Percentiles rank a stretch among this genome's conserved stretches.
These are phyloP conservation scores for Cadophora gregata DNA, from an alignment of 2,329 filamentous ascomycete species.

Conservation along the genomic window DNA sequence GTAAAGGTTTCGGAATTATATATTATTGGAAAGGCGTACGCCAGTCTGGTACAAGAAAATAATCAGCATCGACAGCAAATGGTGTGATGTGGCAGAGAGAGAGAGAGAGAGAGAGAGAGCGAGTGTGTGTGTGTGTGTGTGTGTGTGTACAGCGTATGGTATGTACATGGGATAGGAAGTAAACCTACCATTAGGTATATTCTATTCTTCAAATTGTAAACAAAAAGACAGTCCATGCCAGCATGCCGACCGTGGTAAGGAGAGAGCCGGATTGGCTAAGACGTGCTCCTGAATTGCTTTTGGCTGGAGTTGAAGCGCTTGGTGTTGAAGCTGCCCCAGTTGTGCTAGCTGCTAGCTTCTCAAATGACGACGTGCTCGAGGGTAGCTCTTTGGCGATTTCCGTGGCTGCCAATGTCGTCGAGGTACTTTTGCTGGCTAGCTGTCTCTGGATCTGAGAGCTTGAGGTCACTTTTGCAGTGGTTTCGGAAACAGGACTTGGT, in stretches of 20 bases:
- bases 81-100: not conserved
- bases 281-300: not conserved
- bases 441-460: slow-evolving; percentile 1
- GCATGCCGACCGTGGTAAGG: not conserved
- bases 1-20: slow-evolving; percentile 5
- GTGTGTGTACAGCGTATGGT: not conserved
- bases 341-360: not conserved
- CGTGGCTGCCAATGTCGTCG: not conserved
- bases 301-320: not conserved
- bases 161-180: not conserved
- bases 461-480: not conserved
- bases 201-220: slow-evolving; percentile 11
- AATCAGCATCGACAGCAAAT: slow-evolving; percentile 4
- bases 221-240: slow-evolving; percentile 6
- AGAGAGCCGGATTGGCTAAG: not conserved
- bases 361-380: not conserved
- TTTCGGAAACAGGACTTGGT: not conserved
- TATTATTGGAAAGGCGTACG: slow-evolving; percentile 3
- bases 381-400: not conserved
- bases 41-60: slow-evolving; percentile 3
- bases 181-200: slow-evolving; percentile 1
- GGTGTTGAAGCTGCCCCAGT: not conserved
- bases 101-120: too few relatives aligned
- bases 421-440: not conserved
- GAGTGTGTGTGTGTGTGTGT: too few relatives aligned